Percentiles rank a stretch among this genome's conserved stretches.
These are phyloP conservation scores for Mycena vitilis DNA, from an alignment of 768 basidiomycete genomes.

Conservation along the genomic window DNA sequence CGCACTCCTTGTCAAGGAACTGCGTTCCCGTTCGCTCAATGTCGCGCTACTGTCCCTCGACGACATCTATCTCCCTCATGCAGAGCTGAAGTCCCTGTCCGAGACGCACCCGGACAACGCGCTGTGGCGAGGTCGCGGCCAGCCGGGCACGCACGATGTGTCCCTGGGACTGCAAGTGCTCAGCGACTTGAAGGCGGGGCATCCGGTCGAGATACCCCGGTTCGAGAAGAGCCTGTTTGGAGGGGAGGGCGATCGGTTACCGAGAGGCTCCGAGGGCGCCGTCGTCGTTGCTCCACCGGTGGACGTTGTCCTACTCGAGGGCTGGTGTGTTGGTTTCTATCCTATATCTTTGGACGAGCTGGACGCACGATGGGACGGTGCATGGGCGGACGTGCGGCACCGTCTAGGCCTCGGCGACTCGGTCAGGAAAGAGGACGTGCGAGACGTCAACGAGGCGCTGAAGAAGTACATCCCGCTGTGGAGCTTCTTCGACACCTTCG, in stretches of 20 bases:
- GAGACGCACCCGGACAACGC: constrained; percentile 64
- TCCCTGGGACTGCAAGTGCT: constrained; percentile 69
- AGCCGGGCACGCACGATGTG: constrained; percentile 93
- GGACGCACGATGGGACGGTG: constrained; percentile 62
- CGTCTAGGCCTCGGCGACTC: constrained; percentile 51
- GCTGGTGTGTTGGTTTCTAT: constrained; percentile 94
- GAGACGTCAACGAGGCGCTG: constrained; percentile 73
- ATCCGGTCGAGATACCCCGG: constrained; percentile 71
- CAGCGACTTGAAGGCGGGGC: constrained; percentile 57
- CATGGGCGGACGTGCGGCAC: constrained; percentile 54
- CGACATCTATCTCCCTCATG: constrained; percentile 87
- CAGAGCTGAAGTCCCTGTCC: constrained; percentile 67
- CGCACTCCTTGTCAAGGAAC: constrained; percentile 59
- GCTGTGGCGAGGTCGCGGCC: constrained; percentile 86
- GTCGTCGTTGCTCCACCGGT: constrained; percentile 54
- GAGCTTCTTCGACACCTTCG: constrained; percentile 75
- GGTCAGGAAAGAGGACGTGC: constrained; percentile 62
- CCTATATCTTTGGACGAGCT: constrained; percentile 67
- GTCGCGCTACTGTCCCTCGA: constrained; percentile 81
- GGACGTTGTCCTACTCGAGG: constrained; percentile 93
- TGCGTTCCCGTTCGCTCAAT: constrained; percentile 58
- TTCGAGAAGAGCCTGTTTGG: constrained; percentile 89
- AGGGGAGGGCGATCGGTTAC: constrained; percentile 87
- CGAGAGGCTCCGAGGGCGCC: constrained; percentile 52
- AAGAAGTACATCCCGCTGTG: constrained; percentile 74